Conservation (phyloP, 805 yeast genomes). For the Candida chilensis region DNA sequence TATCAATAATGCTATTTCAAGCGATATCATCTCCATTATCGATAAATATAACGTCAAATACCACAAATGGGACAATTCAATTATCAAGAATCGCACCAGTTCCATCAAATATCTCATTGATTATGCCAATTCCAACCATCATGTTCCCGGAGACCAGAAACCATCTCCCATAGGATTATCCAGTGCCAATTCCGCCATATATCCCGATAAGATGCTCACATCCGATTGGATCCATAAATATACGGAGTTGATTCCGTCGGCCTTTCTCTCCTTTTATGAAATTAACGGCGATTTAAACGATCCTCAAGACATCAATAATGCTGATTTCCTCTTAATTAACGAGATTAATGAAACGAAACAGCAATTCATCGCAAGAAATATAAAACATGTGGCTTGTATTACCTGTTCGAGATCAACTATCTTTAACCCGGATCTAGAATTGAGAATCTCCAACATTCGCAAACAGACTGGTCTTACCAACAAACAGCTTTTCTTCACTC, state of each 20-base stretch:
- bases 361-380: slow-evolving; percentile 14
- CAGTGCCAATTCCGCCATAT: slow-evolving; percentile 24
- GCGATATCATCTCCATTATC: too few species aligned
- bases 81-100: too few species aligned
- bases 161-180: too few species aligned
- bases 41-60: too few species aligned
- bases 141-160: too few species aligned
- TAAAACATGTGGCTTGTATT: slow-evolving; percentile 24
- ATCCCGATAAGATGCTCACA: slow-evolving; percentile 31
- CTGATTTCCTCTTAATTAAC: slow-evolving; percentile 20
- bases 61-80: too few species aligned
- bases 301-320: slow-evolving; percentile 7
- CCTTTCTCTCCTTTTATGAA: slow-evolving; percentile 34
- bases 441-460: slow-evolving; percentile 24
- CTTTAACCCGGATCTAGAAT: slow-evolving; percentile 18
- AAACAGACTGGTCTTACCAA: slow-evolving; percentile 31
- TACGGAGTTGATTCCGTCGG: slow-evolving; percentile 33
- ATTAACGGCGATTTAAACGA: slow-evolving; percentile 16
- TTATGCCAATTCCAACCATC: too few species aligned
- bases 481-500: too few species aligned
- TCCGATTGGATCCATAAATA: slow-evolving; percentile 47
- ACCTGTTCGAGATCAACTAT: slow-evolving; percentile 15
- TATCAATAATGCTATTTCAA: too few species aligned
- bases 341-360: slow-evolving; percentile 24
- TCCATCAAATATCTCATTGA: too few species aligned